A percentile compares a stretch with the other conserved stretches of the same genome.
These are phyloP conservation scores for Coemansia guatemalensis DNA, from an alignment of 192 early-diverging fungal genomes.

Conservation along the genomic window DNA sequence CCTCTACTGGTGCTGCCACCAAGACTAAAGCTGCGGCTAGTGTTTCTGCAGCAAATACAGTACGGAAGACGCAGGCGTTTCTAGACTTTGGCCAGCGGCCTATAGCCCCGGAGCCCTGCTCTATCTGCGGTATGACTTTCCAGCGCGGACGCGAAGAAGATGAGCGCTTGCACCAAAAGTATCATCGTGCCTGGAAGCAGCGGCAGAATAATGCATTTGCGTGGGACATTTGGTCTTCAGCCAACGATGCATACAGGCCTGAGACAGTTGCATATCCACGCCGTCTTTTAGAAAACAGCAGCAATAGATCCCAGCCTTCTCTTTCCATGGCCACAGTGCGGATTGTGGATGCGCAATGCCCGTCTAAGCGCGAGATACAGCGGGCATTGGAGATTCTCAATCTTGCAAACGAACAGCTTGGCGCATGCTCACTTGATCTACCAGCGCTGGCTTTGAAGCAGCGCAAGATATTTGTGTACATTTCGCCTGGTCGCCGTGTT, in stretches of 20 bases:
- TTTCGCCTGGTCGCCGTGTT: conserved; percentile 25
- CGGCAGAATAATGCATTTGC: conserved; percentile 13
- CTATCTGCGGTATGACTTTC: conserved; percentile 48
- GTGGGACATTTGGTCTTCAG: conserved; percentile 8
- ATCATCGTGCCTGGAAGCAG: conserved; percentile 39
- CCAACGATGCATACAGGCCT: background rate
- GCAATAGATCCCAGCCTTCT: background rate
- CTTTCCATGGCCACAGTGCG: conserved; percentile 4
- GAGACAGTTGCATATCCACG: conserved; percentile 11
- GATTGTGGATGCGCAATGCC: conserved; percentile 18
- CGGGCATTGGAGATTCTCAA: conserved; percentile 44
- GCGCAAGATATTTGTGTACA: conserved; percentile 49
- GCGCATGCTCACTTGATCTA: conserved; percentile 24
- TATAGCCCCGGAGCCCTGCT: conserved; percentile 26
- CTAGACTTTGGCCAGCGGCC: conserved; percentile 53
- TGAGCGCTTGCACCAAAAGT: conserved; percentile 37
- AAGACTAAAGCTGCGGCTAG: background rate
- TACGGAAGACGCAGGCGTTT: conserved; percentile 46
- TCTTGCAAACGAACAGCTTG: conserved; percentile 49
- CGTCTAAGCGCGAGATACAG: conserved; percentile 23
- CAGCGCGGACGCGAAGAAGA: conserved; percentile 51
- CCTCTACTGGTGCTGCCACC: background rate
- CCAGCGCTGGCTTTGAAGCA: conserved; percentile 16
- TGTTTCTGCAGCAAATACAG: background rate
- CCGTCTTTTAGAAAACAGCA: background rate